Percentiles rank a stretch among this genome's conserved stretches.
Conservation (phyloP, 345 rosid species). For the Linum trigynum region DNA sequence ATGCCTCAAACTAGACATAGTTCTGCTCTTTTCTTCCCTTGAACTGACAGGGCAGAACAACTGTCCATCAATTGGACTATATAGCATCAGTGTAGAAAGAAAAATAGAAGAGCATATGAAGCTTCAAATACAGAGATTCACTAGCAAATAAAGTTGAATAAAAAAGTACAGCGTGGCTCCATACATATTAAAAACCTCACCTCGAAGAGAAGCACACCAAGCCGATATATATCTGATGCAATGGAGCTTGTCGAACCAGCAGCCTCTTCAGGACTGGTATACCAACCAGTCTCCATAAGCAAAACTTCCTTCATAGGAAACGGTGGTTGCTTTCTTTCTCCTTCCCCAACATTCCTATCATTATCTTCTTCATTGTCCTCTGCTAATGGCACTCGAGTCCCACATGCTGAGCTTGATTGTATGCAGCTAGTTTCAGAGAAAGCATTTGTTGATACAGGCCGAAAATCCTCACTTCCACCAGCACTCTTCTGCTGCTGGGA, state of each 20-base stretch:
- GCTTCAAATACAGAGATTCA: background rate
- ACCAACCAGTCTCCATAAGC: slow-evolving; percentile 81
- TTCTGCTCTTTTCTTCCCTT: slow-evolving; percentile 65
- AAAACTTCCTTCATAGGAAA: slow-evolving; percentile 91
- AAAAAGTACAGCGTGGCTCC: background rate
- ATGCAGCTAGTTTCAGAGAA: slow-evolving; percentile 54
- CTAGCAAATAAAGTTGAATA: background rate
- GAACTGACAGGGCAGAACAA: slow-evolving; percentile 58
- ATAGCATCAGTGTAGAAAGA: slow-evolving; percentile 23
- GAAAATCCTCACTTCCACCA: slow-evolving; percentile 36
- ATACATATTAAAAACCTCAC: slow-evolving; percentile 19
- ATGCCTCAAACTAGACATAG: slow-evolving; percentile 89
- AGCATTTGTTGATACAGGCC: slow-evolving; percentile 24
- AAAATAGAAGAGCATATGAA: slow-evolving; percentile 10
- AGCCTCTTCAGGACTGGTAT: slow-evolving; percentile 74
- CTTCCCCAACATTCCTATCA: slow-evolving; percentile 32
- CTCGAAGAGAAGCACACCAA: slow-evolving; percentile 93
- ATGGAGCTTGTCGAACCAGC: slow-evolving; percentile 32
- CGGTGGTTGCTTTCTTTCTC: slow-evolving; percentile 47
- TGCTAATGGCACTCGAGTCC: slow-evolving; percentile 14
- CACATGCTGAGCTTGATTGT: slow-evolving; percentile 41
- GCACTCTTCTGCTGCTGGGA: slow-evolving; percentile 24
- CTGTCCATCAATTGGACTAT: slow-evolving; percentile 30
- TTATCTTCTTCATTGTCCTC: slow-evolving; percentile 37
- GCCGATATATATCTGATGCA: slow-evolving; percentile 25